A percentile compares a stretch with the other conserved stretches of the same genome.
Evolutionary conservation across 495 filamentous ascomycete genomes (phyloP).

Genomic region (Cercophora samala): DNA sequence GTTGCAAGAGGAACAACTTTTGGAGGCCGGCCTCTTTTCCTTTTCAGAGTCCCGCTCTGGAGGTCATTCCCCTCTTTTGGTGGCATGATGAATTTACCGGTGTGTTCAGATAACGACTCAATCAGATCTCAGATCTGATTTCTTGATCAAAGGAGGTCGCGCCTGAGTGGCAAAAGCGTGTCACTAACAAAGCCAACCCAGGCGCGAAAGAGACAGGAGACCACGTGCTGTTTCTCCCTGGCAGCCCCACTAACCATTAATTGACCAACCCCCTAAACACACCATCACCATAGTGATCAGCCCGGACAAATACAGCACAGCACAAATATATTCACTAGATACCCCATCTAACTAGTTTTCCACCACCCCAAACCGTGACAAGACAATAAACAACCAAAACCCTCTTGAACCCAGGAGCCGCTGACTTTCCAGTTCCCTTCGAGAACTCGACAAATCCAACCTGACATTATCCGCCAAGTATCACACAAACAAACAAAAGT

Average conservation of each 20-base stretch:
- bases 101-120: too few relatives aligned
- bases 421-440: not conserved
- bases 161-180: not conserved
- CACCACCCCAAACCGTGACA: not conserved
- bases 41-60: not conserved
- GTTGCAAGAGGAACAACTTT: not conserved
- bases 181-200: constrained; percentile 9
- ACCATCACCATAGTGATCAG: not conserved
- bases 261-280: not conserved
- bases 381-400: not conserved
- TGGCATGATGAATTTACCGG: not conserved
- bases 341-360: not conserved
- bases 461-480: not conserved
- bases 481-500: not conserved
- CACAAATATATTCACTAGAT: not conserved
- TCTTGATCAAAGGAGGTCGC: not conserved
- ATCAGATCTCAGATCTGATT: not conserved
- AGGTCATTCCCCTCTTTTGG: not conserved
- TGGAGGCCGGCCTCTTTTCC: not conserved
- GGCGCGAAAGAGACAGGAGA: constrained; percentile 39
- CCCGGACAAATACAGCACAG: not conserved
- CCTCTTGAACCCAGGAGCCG: not conserved
- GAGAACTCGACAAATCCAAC: not conserved
- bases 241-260: not conserved
- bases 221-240: constrained; percentile 33